Evolutionary conservation across 2,329 filamentous ascomycete species (phyloP), one percentile per base, ranked within the genome.

Genomic region (Epichloe gansuensis): DNA sequence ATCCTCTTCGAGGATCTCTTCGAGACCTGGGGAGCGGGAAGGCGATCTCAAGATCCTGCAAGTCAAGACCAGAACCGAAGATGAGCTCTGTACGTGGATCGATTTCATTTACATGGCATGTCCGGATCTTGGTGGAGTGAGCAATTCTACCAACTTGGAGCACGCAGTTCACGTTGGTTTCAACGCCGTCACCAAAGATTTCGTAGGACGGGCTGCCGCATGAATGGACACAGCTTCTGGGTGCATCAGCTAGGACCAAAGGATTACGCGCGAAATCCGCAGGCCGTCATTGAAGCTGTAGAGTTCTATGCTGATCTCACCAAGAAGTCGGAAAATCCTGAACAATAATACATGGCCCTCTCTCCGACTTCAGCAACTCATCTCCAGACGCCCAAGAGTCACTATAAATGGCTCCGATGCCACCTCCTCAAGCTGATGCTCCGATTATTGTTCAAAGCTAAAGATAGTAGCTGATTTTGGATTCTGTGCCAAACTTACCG

Each of bases 41-140:
- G 83, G 88, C 37, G 78, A 83, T 4, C 85, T 85, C 53, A 88
- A 86, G 66, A 86, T 87, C 3, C 80, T 95, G 50, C 89, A 91
- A 57, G 91, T 95, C 67, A 88, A 86, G 66, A 89, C 96, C 61
- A 94, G 95, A 70, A 86, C 83, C 52, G 91, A 97, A 63, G 90
- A 95, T 64, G 91, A 97, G 60, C 82, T 97, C 52, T 97, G 97
- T 69, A 88, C 94, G 61, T 97, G 91, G 91, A 95, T 96, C 63
- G 91, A 97, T 68, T 88, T 89, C 66, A 93, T 97, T 59, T 95
- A 96, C 66, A 88, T 90, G 61, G 85, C 91, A 58, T 96, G 91
- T 67, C 91, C 91, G n/a, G 91, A 88, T 56, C 95, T 96, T 88
- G 90, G 91, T 56, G 91, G 91, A 60, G 91, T 97, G 53, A 95